A percentile compares a stretch with the other conserved stretches of the same genome.
phyloP scores from a whole-genome alignment of 1,139 yeast species.

The Geotrichum reessii region DNA sequence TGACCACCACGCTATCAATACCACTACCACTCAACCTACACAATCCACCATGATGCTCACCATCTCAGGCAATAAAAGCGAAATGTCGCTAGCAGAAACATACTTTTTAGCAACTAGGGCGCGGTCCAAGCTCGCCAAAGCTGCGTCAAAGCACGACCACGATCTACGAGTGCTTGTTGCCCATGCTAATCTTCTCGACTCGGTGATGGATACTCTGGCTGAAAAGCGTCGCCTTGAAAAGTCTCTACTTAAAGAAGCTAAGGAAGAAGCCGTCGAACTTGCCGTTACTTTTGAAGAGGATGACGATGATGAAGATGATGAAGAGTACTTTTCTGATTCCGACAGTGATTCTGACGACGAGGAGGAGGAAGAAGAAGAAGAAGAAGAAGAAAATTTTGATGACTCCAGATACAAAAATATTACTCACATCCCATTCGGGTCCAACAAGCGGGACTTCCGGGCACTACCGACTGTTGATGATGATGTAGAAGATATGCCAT shows the following conservation, averaged over 20 bases:
- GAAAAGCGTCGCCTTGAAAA: slow-evolving; percentile 17
- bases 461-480: background rate
- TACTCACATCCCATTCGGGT: background rate
- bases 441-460: background rate
- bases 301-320: slow-evolving; percentile 21
- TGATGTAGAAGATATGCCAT: slow-evolving; percentile 1
- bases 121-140: slow-evolving; percentile 58
- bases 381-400: background rate
- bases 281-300: slow-evolving; percentile 9
- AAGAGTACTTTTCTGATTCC: slow-evolving; percentile 15
- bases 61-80: background rate
- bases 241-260: background rate
- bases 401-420: background rate
- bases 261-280: background rate
- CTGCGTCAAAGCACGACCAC: slow-evolving; percentile 58
- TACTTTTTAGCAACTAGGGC: slow-evolving; percentile 66
- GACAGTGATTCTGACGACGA: slow-evolving; percentile 7
- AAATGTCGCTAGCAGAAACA: background rate
- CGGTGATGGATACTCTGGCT: slow-evolving; percentile 48
- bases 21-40: background rate
- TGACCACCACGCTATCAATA: background rate
- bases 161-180: slow-evolving; percentile 58
- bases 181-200: slow-evolving; percentile 73
- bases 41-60: background rate
- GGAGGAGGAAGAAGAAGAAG: slow-evolving; percentile 3